phyloP scores from a whole-genome alignment of 148 eudicot species.

The Cornus suecica region DNA sequence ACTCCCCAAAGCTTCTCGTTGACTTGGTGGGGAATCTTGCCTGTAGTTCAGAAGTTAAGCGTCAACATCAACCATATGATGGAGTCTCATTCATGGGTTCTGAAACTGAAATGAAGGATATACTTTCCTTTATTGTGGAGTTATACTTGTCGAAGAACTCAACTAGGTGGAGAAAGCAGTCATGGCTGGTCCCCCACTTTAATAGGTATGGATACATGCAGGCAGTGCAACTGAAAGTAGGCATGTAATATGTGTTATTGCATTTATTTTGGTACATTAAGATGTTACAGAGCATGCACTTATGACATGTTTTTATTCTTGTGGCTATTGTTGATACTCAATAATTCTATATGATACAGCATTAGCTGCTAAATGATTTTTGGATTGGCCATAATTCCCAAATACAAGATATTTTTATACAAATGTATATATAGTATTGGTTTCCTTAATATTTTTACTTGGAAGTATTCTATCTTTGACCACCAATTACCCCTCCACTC shows the following conservation, averaged over 20 bases:
- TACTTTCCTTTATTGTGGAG: conserved; percentile 43
- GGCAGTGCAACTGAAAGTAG: background rate
- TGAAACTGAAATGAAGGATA: conserved; percentile 45
- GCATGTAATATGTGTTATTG: background rate
- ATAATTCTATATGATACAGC: background rate
- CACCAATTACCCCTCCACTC: background rate
- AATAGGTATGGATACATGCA: conserved; percentile 39
- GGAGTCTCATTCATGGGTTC: conserved; percentile 28
- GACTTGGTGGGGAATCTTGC: conserved; percentile 31
- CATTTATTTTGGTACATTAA: background rate
- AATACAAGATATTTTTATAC: background rate
- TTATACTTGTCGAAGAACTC: conserved; percentile 38
- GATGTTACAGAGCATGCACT: background rate
- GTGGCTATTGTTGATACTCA: background rate
- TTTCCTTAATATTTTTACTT: background rate
- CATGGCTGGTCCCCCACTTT: conserved; percentile 60
- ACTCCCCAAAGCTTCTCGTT: conserved; percentile 27
- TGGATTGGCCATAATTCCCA: background rate
- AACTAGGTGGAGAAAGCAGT: conserved; percentile 32
- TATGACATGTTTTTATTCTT: background rate
- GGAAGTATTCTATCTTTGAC: background rate
- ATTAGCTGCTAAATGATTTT: background rate
- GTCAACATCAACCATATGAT: conserved; percentile 30
- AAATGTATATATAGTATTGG: background rate
- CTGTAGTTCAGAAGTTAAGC: conserved; percentile 23